Conservation (phyloP, 805 yeast genomes). For the Peterozyma toletana region DNA sequence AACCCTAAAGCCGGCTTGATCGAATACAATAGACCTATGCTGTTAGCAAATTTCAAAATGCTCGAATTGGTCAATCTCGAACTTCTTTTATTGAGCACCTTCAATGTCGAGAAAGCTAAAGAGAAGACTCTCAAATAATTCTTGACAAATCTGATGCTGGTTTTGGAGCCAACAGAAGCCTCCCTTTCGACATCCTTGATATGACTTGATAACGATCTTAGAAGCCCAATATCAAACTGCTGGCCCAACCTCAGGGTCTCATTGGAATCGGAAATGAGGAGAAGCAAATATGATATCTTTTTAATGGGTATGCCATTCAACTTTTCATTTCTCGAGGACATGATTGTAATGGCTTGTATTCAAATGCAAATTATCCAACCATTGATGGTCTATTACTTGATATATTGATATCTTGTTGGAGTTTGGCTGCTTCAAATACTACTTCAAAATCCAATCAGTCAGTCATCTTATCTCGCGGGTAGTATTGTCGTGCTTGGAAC, state of each 20-base stretch:
- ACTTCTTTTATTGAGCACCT: neutral
- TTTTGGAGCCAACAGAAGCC: neutral
- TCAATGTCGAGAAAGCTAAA: neutral
- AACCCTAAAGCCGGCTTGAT: slow-evolving; percentile 2
- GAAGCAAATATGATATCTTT: no score
- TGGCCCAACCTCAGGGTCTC: no score
- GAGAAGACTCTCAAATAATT: neutral
- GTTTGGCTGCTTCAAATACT: neutral
- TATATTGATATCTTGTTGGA: neutral
- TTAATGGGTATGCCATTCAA: neutral
- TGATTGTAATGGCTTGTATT: no score
- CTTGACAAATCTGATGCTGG: no score
- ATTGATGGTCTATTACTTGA: neutral
- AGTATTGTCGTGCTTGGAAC: neutral
- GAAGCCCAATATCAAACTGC: no score
- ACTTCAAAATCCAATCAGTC: neutral
- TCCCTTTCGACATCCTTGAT: neutral
- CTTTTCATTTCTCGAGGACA: neutral
- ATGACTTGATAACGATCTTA: no score
- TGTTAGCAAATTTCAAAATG: slow-evolving; percentile 1
- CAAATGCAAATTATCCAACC: neutral
- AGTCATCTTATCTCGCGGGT: neutral
- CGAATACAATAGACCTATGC: slow-evolving; percentile 2
- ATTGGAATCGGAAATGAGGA: no score
- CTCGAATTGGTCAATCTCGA: neutral